These are phyloP conservation scores for Sugiyamaella qingdaonensis DNA, from an alignment of 805 yeast species.

Conservation along the genomic window DNA sequence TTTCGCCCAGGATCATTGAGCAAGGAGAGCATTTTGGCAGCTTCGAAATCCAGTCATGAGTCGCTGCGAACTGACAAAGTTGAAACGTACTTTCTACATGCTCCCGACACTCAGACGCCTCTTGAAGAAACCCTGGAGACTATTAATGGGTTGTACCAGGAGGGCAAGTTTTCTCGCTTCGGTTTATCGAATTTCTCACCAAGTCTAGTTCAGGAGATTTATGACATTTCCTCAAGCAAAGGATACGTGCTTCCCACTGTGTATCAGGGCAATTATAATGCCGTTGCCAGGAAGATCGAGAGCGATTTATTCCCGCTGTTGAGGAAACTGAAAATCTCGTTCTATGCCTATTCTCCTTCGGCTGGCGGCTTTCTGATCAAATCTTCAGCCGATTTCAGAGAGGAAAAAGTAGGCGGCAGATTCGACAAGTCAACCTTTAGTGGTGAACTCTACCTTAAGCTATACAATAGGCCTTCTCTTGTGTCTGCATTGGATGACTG, in stretches of 20 bases:
- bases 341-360: conserved; percentile 28
- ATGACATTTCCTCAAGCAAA: conserved; percentile 20
- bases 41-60: conserved; percentile 18
- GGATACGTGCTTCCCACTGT: conserved; percentile 28
- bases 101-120: conserved; percentile 28
- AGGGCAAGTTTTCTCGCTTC: conserved; percentile 26
- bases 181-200: conserved; percentile 29
- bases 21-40: conserved; percentile 16
- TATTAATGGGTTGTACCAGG: conserved; percentile 23
- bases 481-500: conserved; percentile 22
- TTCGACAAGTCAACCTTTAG: conserved; percentile 12
- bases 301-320: conserved; percentile 25
- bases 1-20: conserved; percentile 17
- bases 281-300: conserved; percentile 26
- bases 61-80: conserved; percentile 20
- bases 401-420: conserved; percentile 18
- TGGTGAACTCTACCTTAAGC: conserved; percentile 20
- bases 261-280: conserved; percentile 30
- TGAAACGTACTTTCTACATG: conserved; percentile 25
- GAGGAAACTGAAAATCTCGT: conserved; percentile 20
- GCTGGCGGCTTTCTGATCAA: conserved; percentile 27
- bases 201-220: conserved; percentile 23
- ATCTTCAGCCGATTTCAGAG: conserved; percentile 14
- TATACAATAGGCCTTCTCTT: conserved; percentile 22
- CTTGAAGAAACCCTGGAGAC: conserved; percentile 26